Evolutionary conservation across 129 eudicot species (phyloP), one percentile per base, ranked within the genome.

Genomic region (Mikania micrantha): DNA sequence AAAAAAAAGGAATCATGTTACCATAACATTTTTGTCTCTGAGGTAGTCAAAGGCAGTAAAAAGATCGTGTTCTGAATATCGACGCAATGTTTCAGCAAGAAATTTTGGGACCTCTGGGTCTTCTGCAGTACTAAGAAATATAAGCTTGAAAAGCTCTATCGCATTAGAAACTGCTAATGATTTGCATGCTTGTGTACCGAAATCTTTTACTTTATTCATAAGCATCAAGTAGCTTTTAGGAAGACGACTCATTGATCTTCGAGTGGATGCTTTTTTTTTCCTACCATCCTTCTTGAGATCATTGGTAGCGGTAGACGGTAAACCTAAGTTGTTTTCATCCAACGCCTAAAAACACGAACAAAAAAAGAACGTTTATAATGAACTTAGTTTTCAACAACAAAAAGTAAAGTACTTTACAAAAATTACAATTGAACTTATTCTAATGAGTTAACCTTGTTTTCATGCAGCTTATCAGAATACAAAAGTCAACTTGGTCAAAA

Each of bases 121-220:
- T 67, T 75, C 84, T 32, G 95, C 75, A 16, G 84, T 77, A 78
- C 89, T 85, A 65, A 93, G 75, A 68, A 86, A 93, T 53, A 88
- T 85, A 56, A 93, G 92, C 83, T 93, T 93, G 81, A 88, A 86
- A 45, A 93, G 83, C 85, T 93, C 98, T 54, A 80, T 80, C 66
- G 98, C 98, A 86, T 86, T 88, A 29, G 98, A 80, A 80, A 86
- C 87, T 67, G 98, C 92, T 72, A 88, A 74, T 27, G 98, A 93
- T 75, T 83, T 80, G 39, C 76, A 82, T 49, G 74, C 82, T 76
- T 68, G 74, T 38, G 77, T 73, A 58, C 75, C n/a, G n/a, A n/a
- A n/a, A n/a, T n/a, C n/a, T n/a, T n/a, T n/a, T n/a, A n/a, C n/a
- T n/a, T n/a, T n/a, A n/a, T n/a, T n/a, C n/a, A n/a, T n/a, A n/a